Evolutionary conservation across 495 filamentous ascomycete species (phyloP).

Genomic region (Extremus antarcticus): DNA sequence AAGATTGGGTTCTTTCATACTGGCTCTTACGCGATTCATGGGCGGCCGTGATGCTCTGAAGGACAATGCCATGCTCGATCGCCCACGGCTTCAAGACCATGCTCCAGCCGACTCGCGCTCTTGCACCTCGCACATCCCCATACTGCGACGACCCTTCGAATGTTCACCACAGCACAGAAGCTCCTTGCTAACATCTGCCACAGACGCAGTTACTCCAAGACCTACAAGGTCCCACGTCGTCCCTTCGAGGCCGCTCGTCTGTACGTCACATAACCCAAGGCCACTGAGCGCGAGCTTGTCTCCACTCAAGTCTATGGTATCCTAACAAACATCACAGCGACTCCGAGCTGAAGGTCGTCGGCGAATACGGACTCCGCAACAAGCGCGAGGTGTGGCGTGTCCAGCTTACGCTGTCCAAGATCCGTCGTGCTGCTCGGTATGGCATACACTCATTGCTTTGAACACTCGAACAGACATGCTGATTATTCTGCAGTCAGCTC

Average conservation of each 20-base stretch:
- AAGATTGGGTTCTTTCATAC: too few species aligned
- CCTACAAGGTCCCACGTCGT: conserved; percentile 85
- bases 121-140: neutral
- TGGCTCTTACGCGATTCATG: too few species aligned
- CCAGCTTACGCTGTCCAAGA: conserved; percentile 98
- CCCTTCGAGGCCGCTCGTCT: conserved; percentile 98
- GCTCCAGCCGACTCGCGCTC: too few species aligned
- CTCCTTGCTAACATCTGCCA: neutral
- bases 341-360: conserved; percentile 96
- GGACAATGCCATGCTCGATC: too few species aligned
- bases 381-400: conserved; percentile 99
- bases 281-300: conserved; percentile 97
- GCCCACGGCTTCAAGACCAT: too few species aligned
- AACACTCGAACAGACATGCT: neutral
- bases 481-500: conserved; percentile 61
- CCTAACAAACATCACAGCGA: conserved; percentile 60
- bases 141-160: too few species aligned
- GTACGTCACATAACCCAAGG: conserved; percentile 71
- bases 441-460: conserved; percentile 17
- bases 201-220: conserved; percentile 70
- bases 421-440: conserved; percentile 99
- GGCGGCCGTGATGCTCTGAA: neutral
- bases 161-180: too few species aligned
- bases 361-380: conserved; percentile 98
- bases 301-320: conserved; percentile 81